Percentiles rank a stretch among this genome's conserved stretches.
phyloP scores from a whole-genome alignment of 768 basidiomycete genomes.

The Auriscalpium microsporum region DNA sequence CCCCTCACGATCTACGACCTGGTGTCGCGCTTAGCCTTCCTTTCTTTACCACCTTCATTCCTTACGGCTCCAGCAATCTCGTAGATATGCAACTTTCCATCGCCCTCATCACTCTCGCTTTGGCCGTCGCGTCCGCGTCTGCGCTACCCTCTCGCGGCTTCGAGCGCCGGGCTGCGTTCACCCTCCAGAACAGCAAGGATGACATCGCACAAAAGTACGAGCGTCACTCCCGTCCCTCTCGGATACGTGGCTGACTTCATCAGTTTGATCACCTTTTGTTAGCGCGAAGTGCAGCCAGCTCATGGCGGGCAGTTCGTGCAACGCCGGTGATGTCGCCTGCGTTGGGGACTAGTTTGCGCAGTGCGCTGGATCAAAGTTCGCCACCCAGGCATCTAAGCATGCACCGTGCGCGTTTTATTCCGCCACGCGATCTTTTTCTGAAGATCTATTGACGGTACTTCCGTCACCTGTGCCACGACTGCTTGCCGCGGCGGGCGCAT shows the following conservation, averaged over 20 bases:
- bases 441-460: no score
- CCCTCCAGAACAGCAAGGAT: constrained; percentile 22
- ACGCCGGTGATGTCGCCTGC: no score
- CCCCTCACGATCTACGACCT: not conserved
- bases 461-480: no score
- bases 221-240: not conserved
- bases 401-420: no score
- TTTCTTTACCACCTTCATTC: not conserved
- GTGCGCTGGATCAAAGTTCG: no score
- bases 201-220: constrained; percentile 23
- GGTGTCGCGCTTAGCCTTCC: constrained; percentile 1
- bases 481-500: constrained; percentile 32
- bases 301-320: no score
- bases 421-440: no score
- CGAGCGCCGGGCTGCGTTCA: constrained; percentile 7
- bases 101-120: constrained; percentile 18
- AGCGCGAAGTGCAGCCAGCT: constrained; percentile 39
- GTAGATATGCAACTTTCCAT: constrained; percentile 1
- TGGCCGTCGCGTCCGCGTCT: constrained; percentile 16
- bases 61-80: not conserved
- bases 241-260: constrained; percentile 1
- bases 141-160: constrained; percentile 9
- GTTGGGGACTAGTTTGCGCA: no score
- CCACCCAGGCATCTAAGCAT: no score
- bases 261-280: not conserved